Evolutionary conservation across 2,329 filamentous ascomycete species (phyloP).

Genomic region (Trichoderma cornu-damae): DNA sequence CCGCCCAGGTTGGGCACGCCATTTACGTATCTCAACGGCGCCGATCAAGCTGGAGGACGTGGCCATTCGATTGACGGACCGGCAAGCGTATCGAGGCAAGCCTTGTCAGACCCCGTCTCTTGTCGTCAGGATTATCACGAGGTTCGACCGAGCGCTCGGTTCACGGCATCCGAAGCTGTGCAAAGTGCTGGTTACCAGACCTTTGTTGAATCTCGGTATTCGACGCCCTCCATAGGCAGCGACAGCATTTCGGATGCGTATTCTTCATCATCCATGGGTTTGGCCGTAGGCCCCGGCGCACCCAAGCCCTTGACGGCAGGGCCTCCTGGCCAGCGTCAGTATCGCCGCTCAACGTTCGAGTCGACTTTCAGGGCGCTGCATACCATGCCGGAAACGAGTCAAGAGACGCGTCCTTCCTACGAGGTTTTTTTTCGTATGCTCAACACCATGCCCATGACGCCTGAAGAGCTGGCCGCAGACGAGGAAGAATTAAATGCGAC

Average conservation of each 20-base stretch:
- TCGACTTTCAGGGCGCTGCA: constrained; percentile 32
- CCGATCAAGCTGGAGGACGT: not conserved
- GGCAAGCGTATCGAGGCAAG: constrained; percentile 8
- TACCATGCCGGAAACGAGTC: not conserved
- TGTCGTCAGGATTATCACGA: constrained; percentile 10
- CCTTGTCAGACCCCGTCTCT: constrained; percentile 19
- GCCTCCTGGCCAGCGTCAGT: constrained; percentile 50
- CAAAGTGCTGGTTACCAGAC: not conserved
- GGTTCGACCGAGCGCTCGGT: constrained; percentile 3
- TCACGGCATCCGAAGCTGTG: not conserved
- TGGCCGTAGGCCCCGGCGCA: constrained; percentile 36
- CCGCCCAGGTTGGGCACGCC: not conserved
- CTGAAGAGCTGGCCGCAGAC: not conserved
- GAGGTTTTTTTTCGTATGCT: constrained; percentile 17
- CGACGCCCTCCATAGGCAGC: constrained; percentile 19
- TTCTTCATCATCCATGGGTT: constrained; percentile 21
- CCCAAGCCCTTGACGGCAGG: constrained; percentile 51
- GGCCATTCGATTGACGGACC: not conserved
- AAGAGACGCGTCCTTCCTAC: too few species aligned
- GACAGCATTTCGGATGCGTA: constrained; percentile 20
- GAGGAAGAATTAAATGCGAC: constrained; percentile 26
- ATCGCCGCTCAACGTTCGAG: constrained; percentile 42
- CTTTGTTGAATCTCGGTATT: constrained; percentile 4
- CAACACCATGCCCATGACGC: constrained; percentile 24
- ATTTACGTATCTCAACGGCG: not conserved